phyloP scores from a whole-genome alignment of 1,139 yeast species.

The Scheffersomyces quercinus region DNA sequence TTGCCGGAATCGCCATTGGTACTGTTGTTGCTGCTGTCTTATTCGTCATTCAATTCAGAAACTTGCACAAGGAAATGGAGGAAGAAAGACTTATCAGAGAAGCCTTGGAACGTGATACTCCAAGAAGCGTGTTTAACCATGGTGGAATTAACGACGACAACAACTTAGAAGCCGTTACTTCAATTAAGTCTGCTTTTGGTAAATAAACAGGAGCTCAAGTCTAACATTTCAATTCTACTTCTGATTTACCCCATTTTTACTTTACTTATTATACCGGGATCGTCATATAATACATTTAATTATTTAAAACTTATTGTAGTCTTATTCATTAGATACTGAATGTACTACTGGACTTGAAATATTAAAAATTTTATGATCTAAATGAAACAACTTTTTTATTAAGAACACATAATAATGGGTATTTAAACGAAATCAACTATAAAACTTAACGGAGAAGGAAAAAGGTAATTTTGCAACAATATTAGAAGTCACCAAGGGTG shows the following conservation, averaged over 20 bases:
- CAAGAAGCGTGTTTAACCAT: not conserved
- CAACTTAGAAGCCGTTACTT: slow-evolving; percentile 22
- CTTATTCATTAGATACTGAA: no score
- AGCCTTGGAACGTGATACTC: slow-evolving; percentile 7
- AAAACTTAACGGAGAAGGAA: no score
- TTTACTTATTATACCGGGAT: no score
- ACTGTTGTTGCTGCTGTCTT: slow-evolving; percentile 42
- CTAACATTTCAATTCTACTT: not conserved
- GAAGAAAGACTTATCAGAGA: slow-evolving; percentile 36
- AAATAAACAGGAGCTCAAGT: slow-evolving; percentile 8
- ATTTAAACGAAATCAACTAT: no score
- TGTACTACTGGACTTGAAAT: no score
- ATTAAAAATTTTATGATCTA: no score
- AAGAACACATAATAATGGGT: no score
- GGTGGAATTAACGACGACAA: slow-evolving; percentile 9
- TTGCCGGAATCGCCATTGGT: slow-evolving; percentile 50
- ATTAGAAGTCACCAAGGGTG: slow-evolving; percentile 1
- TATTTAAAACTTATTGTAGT: no score
- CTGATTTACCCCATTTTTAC: not conserved
- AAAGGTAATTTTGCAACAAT: no score
- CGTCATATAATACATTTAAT: no score
- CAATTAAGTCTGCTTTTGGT: slow-evolving; percentile 21
- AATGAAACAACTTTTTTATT: no score
- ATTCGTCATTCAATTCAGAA: slow-evolving; percentile 51
- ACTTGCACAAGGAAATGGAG: slow-evolving; percentile 54